Evolutionary conservation across 2,329 filamentous ascomycete species (phyloP).

Genomic region (Exophiala dermatitidis): DNA sequence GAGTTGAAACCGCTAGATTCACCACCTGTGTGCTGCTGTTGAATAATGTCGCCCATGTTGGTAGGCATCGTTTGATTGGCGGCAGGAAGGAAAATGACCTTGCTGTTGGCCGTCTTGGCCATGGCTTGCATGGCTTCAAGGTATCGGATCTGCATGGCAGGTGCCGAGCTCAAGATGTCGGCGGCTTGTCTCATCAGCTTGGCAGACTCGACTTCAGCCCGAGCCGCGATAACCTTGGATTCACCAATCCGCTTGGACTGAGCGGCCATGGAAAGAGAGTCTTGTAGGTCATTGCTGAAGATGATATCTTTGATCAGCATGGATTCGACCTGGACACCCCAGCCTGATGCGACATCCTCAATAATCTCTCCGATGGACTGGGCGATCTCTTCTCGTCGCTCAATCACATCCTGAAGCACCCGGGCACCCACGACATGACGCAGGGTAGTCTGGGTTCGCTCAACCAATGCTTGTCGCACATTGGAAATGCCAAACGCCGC

Average conservation of each 20-base stretch:
- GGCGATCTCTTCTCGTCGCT: conserved; percentile 94
- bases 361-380: conserved; percentile 95
- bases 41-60: conserved; percentile 42
- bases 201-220: conserved; percentile 91
- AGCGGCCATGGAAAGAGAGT: conserved; percentile 94
- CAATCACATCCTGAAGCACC: conserved; percentile 94
- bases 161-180: conserved; percentile 83
- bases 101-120: conserved; percentile 85
- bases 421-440: conserved; percentile 94
- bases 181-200: conserved; percentile 75
- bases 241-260: conserved; percentile 98
- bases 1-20: conserved; percentile 42
- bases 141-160: conserved; percentile 97
- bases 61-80: conserved; percentile 52
- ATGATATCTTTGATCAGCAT: conserved; percentile 99
- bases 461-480: conserved; percentile 88
- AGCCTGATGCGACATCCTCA: conserved; percentile 84
- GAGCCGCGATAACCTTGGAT: conserved; percentile 94
- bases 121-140: conserved; percentile 98
- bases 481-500: conserved; percentile 94
- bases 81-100: conserved; percentile 75
- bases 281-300: conserved; percentile 91
- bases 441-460: conserved; percentile 95
- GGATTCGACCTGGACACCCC: conserved; percentile 93
- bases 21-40: conserved; percentile 43